Conservation (phyloP, 805 yeast species). For the Wickerhamomyces silvicola region DNA sequence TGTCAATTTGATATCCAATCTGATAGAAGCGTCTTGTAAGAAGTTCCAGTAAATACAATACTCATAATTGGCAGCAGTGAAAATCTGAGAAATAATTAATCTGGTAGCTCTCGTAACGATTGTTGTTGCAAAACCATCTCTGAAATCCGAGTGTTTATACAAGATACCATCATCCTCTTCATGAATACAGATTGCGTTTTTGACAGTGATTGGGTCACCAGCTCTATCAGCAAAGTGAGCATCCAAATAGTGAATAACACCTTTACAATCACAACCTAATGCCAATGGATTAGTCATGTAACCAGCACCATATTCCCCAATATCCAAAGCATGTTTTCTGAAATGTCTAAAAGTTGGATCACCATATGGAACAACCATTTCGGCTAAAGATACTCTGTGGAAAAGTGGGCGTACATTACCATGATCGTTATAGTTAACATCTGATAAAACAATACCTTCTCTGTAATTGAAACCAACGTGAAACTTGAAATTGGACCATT, state of each 20-base stretch:
- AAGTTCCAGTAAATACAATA: slow-evolving; percentile 80
- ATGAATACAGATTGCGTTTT: slow-evolving; percentile 77
- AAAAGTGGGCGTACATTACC: slow-evolving; percentile 68
- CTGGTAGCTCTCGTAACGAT: slow-evolving; percentile 71
- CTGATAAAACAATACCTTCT: slow-evolving; percentile 77
- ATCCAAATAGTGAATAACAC: slow-evolving; percentile 76
- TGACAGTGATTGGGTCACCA: slow-evolving; percentile 66
- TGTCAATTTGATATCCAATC: slow-evolving; percentile 71
- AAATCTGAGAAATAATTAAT: slow-evolving; percentile 70
- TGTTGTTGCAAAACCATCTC: slow-evolving; percentile 71
- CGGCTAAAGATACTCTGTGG: slow-evolving; percentile 72
- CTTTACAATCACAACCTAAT: slow-evolving; percentile 81
- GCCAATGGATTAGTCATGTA: slow-evolving; percentile 74
- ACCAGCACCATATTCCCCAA: slow-evolving; percentile 87
- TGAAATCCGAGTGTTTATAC: slow-evolving; percentile 78
- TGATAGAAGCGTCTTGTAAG: slow-evolving; percentile 79
- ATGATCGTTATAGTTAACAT: slow-evolving; percentile 68
- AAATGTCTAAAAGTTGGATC: slow-evolving; percentile 75
- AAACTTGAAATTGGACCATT: slow-evolving; percentile 72
- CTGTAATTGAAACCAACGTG: slow-evolving; percentile 82
- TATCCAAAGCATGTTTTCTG: slow-evolving; percentile 80
- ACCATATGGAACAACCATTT: slow-evolving; percentile 85
- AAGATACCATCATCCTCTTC: slow-evolving; percentile 81
- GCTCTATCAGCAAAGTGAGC: slow-evolving; percentile 64
- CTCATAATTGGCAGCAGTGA: slow-evolving; percentile 84